Evolutionary conservation across 2,329 filamentous ascomycete species (phyloP), one percentile per base, ranked within the genome.

Genomic region (Bipolaris sorokiniana): DNA sequence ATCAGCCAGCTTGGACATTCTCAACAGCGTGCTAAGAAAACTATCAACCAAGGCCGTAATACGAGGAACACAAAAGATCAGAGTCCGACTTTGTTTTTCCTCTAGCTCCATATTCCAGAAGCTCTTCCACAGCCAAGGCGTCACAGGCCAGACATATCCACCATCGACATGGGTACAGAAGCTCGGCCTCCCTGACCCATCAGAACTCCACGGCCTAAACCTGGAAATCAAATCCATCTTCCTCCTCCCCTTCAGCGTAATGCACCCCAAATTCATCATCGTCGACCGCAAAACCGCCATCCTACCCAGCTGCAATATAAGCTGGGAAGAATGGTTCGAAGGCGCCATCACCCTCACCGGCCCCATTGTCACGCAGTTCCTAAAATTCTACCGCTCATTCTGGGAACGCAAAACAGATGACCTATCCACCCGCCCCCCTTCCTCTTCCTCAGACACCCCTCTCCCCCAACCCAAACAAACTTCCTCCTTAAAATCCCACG

Each of bases 321-420:
- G 89, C 68, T 95, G 90, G 90, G 91, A 95, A 74, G 77, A 86
- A n/a, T 96, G 91, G 91, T 88, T 94, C 23, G 91, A 96, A 73
- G 90, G 88, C 0, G 91, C 88, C 54, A 78, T 94, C 3, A 85
- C 87, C 52, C 76, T 94, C 10, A 80, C 81, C 6, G 90, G 90
- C 0, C 79, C 82, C 0, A 80, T 89, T 0, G 85, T 92, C 0
- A 65, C 73, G 3, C 79, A 83, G n/a, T 83, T 95, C 37, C 63
- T 90, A 40, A 72, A 79, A 1, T 94, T 94, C 68, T 92, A 90
- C 76, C 71, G 79, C 7, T 72, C 77, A 1, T 88, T 91, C n/a
- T 95, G 91, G 91, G 83, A 79, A 9, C 76, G 67, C 18, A 53
- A 52, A 38, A 69, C 67, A 10, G 55, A 65, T 4, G 46, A 50